A percentile compares a stretch with the other conserved stretches of the same genome.
These are phyloP conservation scores for Solanum paucissectum DNA, from an alignment of 257 asterid genomes.

Conservation along the genomic window DNA sequence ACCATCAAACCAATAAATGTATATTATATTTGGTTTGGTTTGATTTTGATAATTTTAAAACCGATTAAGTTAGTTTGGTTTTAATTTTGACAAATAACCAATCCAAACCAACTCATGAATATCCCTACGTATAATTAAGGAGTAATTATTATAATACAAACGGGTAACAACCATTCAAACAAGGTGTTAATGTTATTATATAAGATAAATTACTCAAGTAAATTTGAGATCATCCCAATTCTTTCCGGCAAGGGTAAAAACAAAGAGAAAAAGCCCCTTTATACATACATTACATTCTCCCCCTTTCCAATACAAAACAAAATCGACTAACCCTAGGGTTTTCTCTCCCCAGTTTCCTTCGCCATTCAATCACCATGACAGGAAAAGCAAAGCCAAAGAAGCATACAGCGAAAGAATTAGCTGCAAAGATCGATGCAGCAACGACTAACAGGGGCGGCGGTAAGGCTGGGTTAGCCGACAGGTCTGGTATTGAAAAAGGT, in stretches of 20 bases:
- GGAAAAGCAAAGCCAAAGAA: slow-evolving; percentile 94
- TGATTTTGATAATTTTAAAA: too few relatives aligned
- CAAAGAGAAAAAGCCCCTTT: background rate
- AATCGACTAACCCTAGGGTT: background rate
- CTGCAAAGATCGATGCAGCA: slow-evolving; percentile 68
- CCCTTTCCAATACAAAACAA: background rate
- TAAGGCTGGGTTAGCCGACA: slow-evolving; percentile 63
- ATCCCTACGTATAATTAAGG: too few relatives aligned
- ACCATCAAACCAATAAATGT: too few relatives aligned
- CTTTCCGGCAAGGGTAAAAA: background rate
- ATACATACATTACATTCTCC: too few relatives aligned
- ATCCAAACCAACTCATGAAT: too few relatives aligned
- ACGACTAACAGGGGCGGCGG: slow-evolving; percentile 86
- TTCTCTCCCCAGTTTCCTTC: background rate
- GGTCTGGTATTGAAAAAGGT: slow-evolving; percentile 59
- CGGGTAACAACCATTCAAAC: too few relatives aligned
- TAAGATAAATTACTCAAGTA: background rate
- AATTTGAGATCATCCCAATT: background rate
- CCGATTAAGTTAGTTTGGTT: too few relatives aligned
- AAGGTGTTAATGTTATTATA: too few relatives aligned
- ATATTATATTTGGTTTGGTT: too few relatives aligned
- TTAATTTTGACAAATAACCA: too few relatives aligned
- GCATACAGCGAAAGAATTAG: slow-evolving; percentile 86
- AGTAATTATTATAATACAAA: too few relatives aligned
- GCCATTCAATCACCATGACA: slow-evolving; percentile 34